Base-by-base conservation (phyloP, 768 basidiomycete genomes). In the Russula dissimulans region DNA sequence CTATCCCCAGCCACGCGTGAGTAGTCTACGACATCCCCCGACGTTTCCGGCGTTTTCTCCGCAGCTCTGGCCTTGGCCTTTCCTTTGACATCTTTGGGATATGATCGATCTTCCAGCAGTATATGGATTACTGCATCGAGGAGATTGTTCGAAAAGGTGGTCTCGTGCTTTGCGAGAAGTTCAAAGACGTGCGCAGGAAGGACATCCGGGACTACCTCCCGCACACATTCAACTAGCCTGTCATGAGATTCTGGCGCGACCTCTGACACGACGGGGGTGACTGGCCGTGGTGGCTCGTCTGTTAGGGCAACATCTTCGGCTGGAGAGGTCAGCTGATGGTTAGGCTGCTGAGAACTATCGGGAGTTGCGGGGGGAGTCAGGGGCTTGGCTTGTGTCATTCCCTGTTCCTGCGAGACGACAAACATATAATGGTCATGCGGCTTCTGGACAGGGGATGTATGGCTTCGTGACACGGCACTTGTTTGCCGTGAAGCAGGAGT, bases 121-220 rank as follows among this genome's bases (percentile, higher is more conserved):
- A 71, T 65, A 52, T 87, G 81, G 9, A 91, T 63, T 0, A 86
- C 79, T 6, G 71, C 70, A 66, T 86, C 79, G 41, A 82, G 75
- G 44, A 81, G 77, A 14, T 73, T 64, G 1, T 74, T 72, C 4
- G 65, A 57, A 45, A 74, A 70, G 4, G 71, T 65, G 4, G 74
- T 71, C 32, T 79, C 68, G 61, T 79, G 73, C 46, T 75, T 67
- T 41, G 75, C 70, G 34, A 88, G 67, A 36, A 88, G 79, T 1
- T 69, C 62, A 26, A 76, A 67, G 12, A 78, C 79, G 63, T 89
- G 78, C 3, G 76, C 65, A 0, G 84, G 81, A 22, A 79, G 76
- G 26, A 89, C 85, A 65, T 89, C 86, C 0, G 89, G 89, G 12
- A 89, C 69, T 47, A 91, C 79, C 66, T 88, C 86, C 41, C 86